phyloP scores from a whole-genome alignment of 768 basidiomycete species.

The Leccinum subgranulosum region DNA sequence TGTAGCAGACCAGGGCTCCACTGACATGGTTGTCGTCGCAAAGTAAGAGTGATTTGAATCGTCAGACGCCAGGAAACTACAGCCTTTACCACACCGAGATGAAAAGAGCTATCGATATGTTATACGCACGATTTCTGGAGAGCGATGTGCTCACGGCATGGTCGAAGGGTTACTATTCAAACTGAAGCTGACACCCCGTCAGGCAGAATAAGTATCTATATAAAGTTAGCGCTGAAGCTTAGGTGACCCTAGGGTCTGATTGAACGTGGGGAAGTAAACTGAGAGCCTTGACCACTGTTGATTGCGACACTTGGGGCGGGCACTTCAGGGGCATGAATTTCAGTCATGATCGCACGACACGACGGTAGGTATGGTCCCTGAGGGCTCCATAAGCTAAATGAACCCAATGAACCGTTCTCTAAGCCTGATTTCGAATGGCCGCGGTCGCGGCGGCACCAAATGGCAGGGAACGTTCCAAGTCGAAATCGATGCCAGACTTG shows the following conservation, averaged over 20 bases:
- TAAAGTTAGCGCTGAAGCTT: background rate
- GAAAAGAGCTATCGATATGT: background rate
- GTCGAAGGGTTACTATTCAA: background rate
- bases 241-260: conserved; percentile 2
- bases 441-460: background rate
- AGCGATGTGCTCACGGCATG: conserved; percentile 2
- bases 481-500: background rate
- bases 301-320: too few species aligned
- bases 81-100: background rate
- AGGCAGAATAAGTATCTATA: background rate
- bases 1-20: conserved; percentile 4
- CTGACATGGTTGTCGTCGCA: background rate
- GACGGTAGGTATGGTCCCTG: background rate
- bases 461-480: background rate
- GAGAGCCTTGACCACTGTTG: background rate
- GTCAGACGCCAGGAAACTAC: background rate
- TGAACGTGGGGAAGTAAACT: background rate
- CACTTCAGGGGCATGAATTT: background rate
- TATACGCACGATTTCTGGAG: background rate
- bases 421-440: background rate
- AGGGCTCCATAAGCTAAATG: background rate
- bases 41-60: background rate
- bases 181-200: too few species aligned
- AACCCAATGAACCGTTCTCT: background rate
- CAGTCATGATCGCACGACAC: background rate